Evolutionary conservation across 73 alveolate genomes (phyloP), one percentile per base, ranked within the genome.

Genomic region (Paraurostyla sp.): DNA sequence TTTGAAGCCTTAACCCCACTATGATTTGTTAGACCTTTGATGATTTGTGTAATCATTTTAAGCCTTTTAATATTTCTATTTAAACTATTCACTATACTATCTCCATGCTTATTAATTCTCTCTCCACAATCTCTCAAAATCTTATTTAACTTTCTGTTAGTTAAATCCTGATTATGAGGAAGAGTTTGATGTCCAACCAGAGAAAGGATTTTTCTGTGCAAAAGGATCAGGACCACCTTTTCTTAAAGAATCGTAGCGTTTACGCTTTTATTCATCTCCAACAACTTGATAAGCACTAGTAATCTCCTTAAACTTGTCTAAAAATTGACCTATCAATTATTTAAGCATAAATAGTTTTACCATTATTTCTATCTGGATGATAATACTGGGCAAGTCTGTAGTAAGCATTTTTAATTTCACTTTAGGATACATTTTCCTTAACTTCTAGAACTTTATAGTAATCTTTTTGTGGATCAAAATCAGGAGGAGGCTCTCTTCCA

Each of bases 371-470:
- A 81, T 98, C 99, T 6, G 99, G 99, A 57, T 98, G 99, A 80
- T 96, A 97, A 78, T 85, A 78, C 62, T 95, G 90, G 0, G 98
- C 98, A 49, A 97, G 85, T 89, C 94, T 95, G 57, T 94, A 92
- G 93, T 92, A 98, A 42, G 96, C 90, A 43, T 96, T 88, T 83
- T 98, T 98, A 73, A 98, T 93, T 50, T 98, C 99, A 20, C 93
- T 84, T 56, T 94, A 93, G 16, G 97, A 85, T 36, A 99, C 97
- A 38, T 83, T 92, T 48, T 94, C 89, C 42, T 92, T 82, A 13
- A 98, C 99, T 23, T 98, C 99, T 46, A 98, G 93, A 15, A 94
- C 92, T 80, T 92, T 93, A 38, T 97, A 97, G 89, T 92, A 91
- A 86, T 97, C 99, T 63, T 93, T 95, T 62, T 93, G 80, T 18